Base-by-base conservation (phyloP, 805 yeast species). In the Suhomyces sp. region DNA sequence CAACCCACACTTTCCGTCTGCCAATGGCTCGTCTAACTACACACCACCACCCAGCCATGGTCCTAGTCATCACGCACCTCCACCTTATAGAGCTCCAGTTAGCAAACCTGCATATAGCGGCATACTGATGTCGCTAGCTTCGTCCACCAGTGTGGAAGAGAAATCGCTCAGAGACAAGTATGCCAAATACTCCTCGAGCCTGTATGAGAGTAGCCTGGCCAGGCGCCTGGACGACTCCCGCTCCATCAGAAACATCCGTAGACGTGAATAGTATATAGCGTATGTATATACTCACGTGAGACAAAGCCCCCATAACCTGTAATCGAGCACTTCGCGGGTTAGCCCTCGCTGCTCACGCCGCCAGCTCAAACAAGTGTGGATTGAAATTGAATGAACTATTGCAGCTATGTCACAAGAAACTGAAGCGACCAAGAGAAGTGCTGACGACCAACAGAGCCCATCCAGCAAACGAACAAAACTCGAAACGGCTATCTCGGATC, bases 151-250 rank as follows among this genome's bases (percentile, higher is more conserved):
- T 17, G 41, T 44, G 12, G 50, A 50, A 45, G 56, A 51, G 15
- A 53, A 53, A 17, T 64, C 69, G 3, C 56, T 65, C 19, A 57
- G 58, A 36, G 66, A 63, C 41, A 63, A 62, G 49, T 65, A 65
- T 44, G 69, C 69, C 27, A 64, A 62, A 46, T 65, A 65, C 42
- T 27, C 49, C 2, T 40, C 49, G 12, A 22, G 27, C 8, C n/a
- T 38, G 5, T 38, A 46, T 4, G 49, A 38, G 9, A 33, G 45
- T n/a, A 38, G 48, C 22, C 19, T 36, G 13, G 26, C 26, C 29
- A 22, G 48, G 35, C 47, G 36, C 12, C 23, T 23, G 26, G 40
- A 29, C 45, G 49, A 46, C 10, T 46, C 47, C 5, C 23, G 53
- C 6, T 35, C 46, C 10, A 50, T 50, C 26, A 23, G 49, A 23